Conservation (phyloP, 75 land plant genomes). For the Gnetum montanum region DNA sequence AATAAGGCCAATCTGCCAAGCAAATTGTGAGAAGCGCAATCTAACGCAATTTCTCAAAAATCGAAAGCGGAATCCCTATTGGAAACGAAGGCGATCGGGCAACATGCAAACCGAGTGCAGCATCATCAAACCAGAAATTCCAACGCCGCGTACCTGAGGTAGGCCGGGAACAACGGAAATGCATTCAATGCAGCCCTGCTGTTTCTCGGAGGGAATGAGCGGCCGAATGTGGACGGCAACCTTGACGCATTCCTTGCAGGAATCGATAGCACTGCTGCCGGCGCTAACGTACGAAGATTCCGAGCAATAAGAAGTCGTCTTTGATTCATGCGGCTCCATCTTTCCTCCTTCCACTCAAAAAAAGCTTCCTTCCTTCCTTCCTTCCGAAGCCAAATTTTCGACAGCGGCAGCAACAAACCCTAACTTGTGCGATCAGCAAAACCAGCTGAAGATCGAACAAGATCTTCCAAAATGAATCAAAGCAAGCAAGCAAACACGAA, state of each 20-base stretch:
- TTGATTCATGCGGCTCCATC: too few relatives aligned
- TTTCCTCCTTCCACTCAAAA: too few relatives aligned
- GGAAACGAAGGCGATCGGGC: background rate
- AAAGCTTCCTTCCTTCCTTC: too few relatives aligned
- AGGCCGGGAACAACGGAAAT: constrained; percentile 70
- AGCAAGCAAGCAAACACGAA: too few relatives aligned
- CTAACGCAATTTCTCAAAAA: background rate
- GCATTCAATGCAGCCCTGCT: constrained; percentile 87
- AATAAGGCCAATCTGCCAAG: background rate
- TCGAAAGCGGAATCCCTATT: background rate
- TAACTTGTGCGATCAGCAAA: background rate
- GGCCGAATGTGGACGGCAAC: constrained; percentile 93
- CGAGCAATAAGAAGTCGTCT: too few relatives aligned
- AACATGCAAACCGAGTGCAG: background rate
- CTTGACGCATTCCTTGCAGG: constrained; percentile 27
- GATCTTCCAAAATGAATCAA: too few relatives aligned
- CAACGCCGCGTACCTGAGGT: constrained; percentile 87
- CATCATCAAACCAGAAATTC: background rate
- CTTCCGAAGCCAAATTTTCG: too few relatives aligned
- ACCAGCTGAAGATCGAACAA: too few relatives aligned
- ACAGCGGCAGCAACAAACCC: too few relatives aligned
- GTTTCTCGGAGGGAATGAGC: constrained; percentile 65
- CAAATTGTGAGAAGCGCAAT: background rate
- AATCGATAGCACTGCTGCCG: background rate
- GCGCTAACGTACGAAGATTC: too few relatives aligned